phyloP scores from a whole-genome alignment of 2,329 filamentous ascomycete species.

The Mycogone perniciosa region DNA sequence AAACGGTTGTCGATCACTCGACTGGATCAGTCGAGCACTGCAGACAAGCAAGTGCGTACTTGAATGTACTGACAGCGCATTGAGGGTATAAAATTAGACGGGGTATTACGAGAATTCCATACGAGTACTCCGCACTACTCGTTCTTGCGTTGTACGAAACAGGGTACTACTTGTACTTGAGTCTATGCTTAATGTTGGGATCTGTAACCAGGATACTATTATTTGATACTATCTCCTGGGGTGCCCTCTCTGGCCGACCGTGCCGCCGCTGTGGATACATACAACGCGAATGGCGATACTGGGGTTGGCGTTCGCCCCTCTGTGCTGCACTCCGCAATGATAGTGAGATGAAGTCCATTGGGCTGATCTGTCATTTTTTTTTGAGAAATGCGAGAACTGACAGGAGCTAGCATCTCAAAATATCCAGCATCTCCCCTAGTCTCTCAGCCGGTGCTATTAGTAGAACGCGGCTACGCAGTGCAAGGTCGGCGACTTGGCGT shows the following conservation, averaged over 20 bases:
- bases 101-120: background rate
- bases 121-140: background rate
- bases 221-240: background rate
- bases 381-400: conserved; percentile 14
- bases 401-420: conserved; percentile 4
- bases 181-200: conserved; percentile 5
- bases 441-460: background rate
- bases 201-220: conserved; percentile 7
- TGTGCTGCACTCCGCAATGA: background rate
- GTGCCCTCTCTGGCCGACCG: background rate
- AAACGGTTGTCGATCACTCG: background rate
- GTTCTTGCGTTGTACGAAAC: background rate
- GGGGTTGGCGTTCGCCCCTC: background rate
- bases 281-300: conserved; percentile 1
- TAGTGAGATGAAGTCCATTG: conserved; percentile 7
- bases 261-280: background rate
- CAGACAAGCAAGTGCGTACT: background rate
- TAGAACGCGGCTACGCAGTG: background rate
- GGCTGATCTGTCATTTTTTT: conserved; percentile 15
- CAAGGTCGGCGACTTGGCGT: too few relatives aligned
- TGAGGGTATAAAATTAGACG: too few relatives aligned
- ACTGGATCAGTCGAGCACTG: background rate
- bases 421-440: background rate
- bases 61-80: background rate
- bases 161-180: background rate